phyloP scores from a whole-genome alignment of 257 asterid species.

The Lantana camara region DNA sequence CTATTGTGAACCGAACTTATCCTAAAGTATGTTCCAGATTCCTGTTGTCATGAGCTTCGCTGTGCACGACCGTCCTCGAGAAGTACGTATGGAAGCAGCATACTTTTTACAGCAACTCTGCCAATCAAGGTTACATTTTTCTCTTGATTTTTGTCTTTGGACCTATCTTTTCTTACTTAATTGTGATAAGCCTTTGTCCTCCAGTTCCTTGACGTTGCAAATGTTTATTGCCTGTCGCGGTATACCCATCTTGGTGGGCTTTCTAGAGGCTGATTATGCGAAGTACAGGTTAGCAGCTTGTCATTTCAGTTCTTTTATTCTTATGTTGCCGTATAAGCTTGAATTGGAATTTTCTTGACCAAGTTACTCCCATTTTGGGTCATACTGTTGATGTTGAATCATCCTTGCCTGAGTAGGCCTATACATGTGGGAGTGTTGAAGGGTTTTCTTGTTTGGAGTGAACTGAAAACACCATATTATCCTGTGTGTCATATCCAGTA shows the following conservation, averaged over 20 bases:
- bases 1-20: no score
- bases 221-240: constrained; percentile 99
- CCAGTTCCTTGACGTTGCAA: constrained; percentile 91
- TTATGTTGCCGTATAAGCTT: constrained; percentile 19
- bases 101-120: constrained; percentile 94
- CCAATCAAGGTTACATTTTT: constrained; percentile 75
- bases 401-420: neutral
- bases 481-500: neutral
- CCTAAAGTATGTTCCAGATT: constrained; percentile 48
- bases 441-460: neutral
- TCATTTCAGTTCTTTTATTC: neutral
- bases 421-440: neutral
- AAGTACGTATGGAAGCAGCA: constrained; percentile 98
- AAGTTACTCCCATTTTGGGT: constrained; percentile 2
- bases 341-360: neutral
- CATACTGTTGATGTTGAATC: neutral
- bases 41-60: constrained; percentile 96
- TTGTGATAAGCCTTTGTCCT: constrained; percentile 27
- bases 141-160: constrained; percentile 12
- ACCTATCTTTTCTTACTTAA: constrained; percentile 14
- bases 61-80: constrained; percentile 88
- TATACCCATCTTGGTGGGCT: constrained; percentile 94
- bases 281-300: constrained; percentile 72
- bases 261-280: constrained; percentile 98
- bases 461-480: neutral